Evolutionary conservation across 2,329 filamentous ascomycete genomes (phyloP).

Genomic region (Dothideomycetes sp.): DNA sequence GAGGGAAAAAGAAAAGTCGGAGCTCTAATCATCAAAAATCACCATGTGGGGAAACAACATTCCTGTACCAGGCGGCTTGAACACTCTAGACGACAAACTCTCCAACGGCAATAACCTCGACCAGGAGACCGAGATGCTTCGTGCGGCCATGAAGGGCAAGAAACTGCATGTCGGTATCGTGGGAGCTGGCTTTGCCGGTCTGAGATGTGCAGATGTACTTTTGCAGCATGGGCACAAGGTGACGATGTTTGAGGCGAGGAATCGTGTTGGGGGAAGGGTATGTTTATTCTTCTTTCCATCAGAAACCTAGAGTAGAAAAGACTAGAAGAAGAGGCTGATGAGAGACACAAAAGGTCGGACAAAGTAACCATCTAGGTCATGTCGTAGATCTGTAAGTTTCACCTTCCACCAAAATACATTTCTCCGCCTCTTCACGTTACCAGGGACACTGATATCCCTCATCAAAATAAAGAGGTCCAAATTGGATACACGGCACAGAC

Average conservation of each 20-base stretch:
- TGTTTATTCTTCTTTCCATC: slow-evolving; percentile 17
- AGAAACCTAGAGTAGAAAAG: too few species aligned
- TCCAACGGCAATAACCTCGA: neutral
- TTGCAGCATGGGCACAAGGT: slow-evolving; percentile 56
- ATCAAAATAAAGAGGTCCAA: slow-evolving; percentile 54
- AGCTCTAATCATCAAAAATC: neutral
- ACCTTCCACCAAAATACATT: neutral
- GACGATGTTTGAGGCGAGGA: slow-evolving; percentile 59
- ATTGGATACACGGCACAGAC: slow-evolving; percentile 69
- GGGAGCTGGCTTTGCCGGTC: slow-evolving; percentile 60
- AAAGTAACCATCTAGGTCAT: slow-evolving; percentile 36
- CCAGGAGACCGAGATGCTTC: slow-evolving; percentile 4
- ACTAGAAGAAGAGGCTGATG: neutral
- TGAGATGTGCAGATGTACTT: slow-evolving; percentile 62
- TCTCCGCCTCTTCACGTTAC: neutral
- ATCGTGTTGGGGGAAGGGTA: slow-evolving; percentile 59
- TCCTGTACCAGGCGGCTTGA: slow-evolving; percentile 6
- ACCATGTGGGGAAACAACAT: slow-evolving; percentile 11
- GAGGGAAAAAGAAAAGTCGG: neutral
- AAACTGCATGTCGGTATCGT: slow-evolving; percentile 47
- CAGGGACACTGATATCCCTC: neutral
- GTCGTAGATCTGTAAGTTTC: slow-evolving; percentile 47
- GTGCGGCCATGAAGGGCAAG: neutral
- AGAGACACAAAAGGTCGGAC: slow-evolving; percentile 24
- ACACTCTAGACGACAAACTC: neutral